Evolutionary conservation across 2,329 filamentous ascomycete species (phyloP), one percentile per base, ranked within the genome.

Genomic region (Ophiocordyceps australis): DNA sequence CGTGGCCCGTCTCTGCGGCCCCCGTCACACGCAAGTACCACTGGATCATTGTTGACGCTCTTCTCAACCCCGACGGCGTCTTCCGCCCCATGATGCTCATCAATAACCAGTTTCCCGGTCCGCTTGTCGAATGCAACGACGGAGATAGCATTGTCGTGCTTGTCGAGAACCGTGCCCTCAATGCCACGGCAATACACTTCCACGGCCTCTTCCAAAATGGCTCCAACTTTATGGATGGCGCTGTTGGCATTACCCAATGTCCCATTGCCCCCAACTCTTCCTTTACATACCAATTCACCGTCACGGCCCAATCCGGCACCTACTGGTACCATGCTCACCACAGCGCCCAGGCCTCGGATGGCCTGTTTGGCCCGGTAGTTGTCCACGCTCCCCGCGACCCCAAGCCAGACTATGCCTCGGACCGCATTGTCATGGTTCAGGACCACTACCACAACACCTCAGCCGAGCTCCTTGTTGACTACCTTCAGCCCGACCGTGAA

Each of bases 151-250:
- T 89, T 7, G 46, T 80, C 4, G 66, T 83, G 22, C 67, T 78
- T 17, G 57, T 82, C 26, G 52, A 67, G 35, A 86, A 86, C 37
- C 57, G 63, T 14, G 65, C 76, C 1, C 53, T 56, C 9, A 77
- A 82, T 35, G 65, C 61, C 9, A 75, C 74, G 7, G 65, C 62
- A 20, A 56, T 85, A 5, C 79, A 86, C 42, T 85, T 78, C 45
- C 79, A 86, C 36, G 79, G 79, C 11, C 59, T 86, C 33, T 81
- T 70, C 40, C 76, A 82, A 41, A 79, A 79, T 35, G 75, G 74
- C 9, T 78, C 75, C 0, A 79, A 70, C 30, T 60, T 61, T 29
- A 79, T 81, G 72, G 78, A 86, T 38, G 79, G 78, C 1, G 64
- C 74, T 2, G 57, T 68, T 0, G 73, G 66, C 19, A 59, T 79